phyloP scores from a whole-genome alignment of 2,329 filamentous ascomycete species.

The Didymella segeticola region DNA sequence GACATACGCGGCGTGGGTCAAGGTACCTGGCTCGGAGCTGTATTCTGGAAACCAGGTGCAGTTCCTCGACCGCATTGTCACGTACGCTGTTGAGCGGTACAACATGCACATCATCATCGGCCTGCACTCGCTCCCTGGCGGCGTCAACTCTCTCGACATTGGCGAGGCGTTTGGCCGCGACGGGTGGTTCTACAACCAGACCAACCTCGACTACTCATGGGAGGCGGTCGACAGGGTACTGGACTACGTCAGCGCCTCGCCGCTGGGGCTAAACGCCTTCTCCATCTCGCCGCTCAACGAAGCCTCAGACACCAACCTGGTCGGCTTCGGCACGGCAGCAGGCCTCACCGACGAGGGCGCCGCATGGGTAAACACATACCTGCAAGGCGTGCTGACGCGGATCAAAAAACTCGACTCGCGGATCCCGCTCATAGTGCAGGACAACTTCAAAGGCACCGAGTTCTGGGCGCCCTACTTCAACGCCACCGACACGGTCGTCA shows the following conservation, averaged over 20 bases:
- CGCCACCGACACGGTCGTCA: slow-evolving; percentile 19
- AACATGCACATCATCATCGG: slow-evolving; percentile 46
- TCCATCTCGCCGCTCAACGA: slow-evolving; percentile 49
- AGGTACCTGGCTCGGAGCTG: slow-evolving; percentile 41
- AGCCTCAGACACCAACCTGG: slow-evolving; percentile 40
- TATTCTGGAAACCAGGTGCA: slow-evolving; percentile 42
- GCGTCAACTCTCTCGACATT: slow-evolving; percentile 34
- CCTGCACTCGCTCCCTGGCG: slow-evolving; percentile 38
- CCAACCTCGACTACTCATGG: slow-evolving; percentile 41
- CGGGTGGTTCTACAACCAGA: slow-evolving; percentile 47
- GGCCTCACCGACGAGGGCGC: slow-evolving; percentile 36
- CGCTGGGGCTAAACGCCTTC: slow-evolving; percentile 26
- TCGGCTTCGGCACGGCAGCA: slow-evolving; percentile 36
- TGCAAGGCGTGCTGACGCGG: slow-evolving; percentile 8
- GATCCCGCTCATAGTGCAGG: slow-evolving; percentile 18
- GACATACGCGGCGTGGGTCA: slow-evolving; percentile 45
- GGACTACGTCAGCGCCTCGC: slow-evolving; percentile 35
- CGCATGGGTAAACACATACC: slow-evolving; percentile 41
- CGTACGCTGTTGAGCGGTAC: slow-evolving; percentile 45
- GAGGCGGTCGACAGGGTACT: slow-evolving; percentile 39
- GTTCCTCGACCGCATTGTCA: slow-evolving; percentile 36
- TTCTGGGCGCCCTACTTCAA: slow-evolving; percentile 20
- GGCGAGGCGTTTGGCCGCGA: slow-evolving; percentile 26
- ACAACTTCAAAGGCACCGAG: slow-evolving; percentile 14
- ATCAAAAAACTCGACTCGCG: slow-evolving; percentile 1